Conservation (phyloP, 305 asterid species). For the Fraxinus sp. region DNA sequence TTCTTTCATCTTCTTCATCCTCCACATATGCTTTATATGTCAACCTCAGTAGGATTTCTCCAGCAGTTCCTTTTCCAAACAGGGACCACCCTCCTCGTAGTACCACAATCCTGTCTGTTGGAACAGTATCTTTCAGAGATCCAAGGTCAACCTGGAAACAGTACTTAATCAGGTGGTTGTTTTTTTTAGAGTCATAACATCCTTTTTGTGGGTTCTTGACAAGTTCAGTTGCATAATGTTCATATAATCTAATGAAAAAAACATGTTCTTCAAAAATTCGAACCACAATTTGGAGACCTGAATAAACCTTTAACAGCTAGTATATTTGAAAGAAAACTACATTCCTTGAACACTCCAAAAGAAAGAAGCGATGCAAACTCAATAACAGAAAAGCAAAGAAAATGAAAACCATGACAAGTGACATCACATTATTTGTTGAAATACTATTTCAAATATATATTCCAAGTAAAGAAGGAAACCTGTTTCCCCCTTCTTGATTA, state of each 20-base stretch:
- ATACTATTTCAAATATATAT: neutral
- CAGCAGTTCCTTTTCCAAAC: constrained; percentile 72
- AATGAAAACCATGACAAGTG: neutral
- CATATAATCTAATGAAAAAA: neutral
- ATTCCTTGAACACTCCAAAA: neutral
- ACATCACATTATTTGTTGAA: neutral
- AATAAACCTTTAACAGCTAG: neutral
- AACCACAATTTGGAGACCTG: neutral
- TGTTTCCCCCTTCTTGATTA: neutral
- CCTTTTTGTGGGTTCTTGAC: neutral
- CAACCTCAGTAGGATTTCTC: constrained; percentile 80
- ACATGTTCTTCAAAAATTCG: neutral
- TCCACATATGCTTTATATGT: constrained; percentile 97
- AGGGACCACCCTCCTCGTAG: constrained; percentile 78
- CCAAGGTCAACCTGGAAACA: constrained; percentile 80
- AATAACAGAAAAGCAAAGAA: neutral
- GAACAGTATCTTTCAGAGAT: constrained; percentile 89
- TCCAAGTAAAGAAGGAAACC: neutral
- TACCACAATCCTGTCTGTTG: constrained; percentile 72
- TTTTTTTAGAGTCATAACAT: neutral
- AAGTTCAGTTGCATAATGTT: neutral
- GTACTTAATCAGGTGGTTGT: neutral
- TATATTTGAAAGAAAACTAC: neutral
- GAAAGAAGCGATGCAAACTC: neutral
- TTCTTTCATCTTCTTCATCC: constrained; percentile 93